These are phyloP conservation scores for Cyclotella distinguenda DNA, from an alignment of 108 stramenopile species.

Conservation along the genomic window DNA sequence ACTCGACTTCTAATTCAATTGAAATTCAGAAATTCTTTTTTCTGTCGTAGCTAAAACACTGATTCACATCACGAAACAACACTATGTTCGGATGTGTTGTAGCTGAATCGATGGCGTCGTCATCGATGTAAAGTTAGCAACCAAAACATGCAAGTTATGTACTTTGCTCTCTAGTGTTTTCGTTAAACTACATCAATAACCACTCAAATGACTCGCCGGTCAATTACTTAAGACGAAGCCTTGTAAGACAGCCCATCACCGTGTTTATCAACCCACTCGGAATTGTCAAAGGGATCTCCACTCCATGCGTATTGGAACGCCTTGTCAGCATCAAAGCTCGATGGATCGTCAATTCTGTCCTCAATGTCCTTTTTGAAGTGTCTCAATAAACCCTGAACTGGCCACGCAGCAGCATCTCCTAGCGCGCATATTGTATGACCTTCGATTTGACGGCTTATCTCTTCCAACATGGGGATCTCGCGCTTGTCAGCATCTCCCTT, in stretches of 20 bases:
- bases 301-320: slow-evolving; percentile 97
- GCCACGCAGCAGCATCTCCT: slow-evolving; percentile 99
- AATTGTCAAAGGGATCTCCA: slow-evolving; percentile 89
- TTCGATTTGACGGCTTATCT: slow-evolving; percentile 98
- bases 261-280: slow-evolving; percentile 87
- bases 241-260: slow-evolving; percentile 84
- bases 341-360: slow-evolving; percentile 92
- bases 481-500: slow-evolving; percentile 98
- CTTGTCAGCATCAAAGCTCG: slow-evolving; percentile 85
- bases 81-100: too few species aligned
- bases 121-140: not conserved
- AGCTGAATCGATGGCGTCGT: not conserved
- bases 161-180: not conserved
- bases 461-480: slow-evolving; percentile 99
- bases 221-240: slow-evolving; percentile 12
- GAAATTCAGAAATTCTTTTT: too few species aligned
- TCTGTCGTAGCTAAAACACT: not conserved
- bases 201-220: not conserved
- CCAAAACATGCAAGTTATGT: too few species aligned
- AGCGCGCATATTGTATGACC: slow-evolving; percentile 99
- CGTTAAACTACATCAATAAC: not conserved
- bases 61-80: too few species aligned
- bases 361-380: slow-evolving; percentile 98
- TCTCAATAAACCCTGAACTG: slow-evolving; percentile 96
- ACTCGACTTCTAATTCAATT: too few species aligned